Evolutionary conservation across 805 yeast genomes (phyloP).

Genomic region (Lipomyces lipofer): DNA sequence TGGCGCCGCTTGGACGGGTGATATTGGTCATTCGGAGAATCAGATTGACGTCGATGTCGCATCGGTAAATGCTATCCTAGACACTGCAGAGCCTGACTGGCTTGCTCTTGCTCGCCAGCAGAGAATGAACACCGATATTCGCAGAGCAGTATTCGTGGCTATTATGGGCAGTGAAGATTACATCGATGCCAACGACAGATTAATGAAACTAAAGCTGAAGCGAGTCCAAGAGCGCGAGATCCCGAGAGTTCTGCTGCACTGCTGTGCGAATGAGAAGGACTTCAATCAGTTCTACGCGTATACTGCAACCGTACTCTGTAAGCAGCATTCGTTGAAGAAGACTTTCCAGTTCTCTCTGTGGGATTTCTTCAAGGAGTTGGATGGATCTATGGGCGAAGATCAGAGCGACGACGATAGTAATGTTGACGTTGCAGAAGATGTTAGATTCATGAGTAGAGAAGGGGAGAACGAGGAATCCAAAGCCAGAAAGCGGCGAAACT

Average conservation of each 20-base stretch:
- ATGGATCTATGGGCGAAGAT: constrained; percentile 51
- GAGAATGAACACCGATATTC: constrained; percentile 92
- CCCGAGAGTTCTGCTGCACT: constrained; percentile 80
- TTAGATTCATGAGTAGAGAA: constrained; percentile 36
- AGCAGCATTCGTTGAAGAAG: constrained; percentile 62
- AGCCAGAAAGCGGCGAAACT: constrained; percentile 61
- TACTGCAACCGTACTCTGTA: constrained; percentile 74
- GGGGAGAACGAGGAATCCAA: constrained; percentile 51
- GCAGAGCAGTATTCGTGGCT: constrained; percentile 90
- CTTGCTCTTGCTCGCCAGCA: constrained; percentile 78
- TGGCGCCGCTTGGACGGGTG: constrained; percentile 96
- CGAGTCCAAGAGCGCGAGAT: constrained; percentile 82
- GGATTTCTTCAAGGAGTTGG: constrained; percentile 78
- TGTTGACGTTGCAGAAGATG: constrained; percentile 32
- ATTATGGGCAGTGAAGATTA: constrained; percentile 95
- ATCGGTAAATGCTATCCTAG: constrained; percentile 61
- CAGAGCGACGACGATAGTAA: constrained; percentile 37
- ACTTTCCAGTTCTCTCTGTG: constrained; percentile 86
- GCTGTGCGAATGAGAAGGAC: constrained; percentile 76
- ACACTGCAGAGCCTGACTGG: constrained; percentile 82
- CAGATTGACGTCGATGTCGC: constrained; percentile 44
- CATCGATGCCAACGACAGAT: constrained; percentile 77
- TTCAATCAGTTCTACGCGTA: constrained; percentile 90
- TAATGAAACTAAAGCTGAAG: constrained; percentile 77
- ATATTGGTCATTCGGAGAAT: constrained; percentile 15